These are phyloP conservation scores for Pyrrhoderma noxium DNA, from an alignment of 1,284 basidiomycete genomes.

Conservation along the genomic window DNA sequence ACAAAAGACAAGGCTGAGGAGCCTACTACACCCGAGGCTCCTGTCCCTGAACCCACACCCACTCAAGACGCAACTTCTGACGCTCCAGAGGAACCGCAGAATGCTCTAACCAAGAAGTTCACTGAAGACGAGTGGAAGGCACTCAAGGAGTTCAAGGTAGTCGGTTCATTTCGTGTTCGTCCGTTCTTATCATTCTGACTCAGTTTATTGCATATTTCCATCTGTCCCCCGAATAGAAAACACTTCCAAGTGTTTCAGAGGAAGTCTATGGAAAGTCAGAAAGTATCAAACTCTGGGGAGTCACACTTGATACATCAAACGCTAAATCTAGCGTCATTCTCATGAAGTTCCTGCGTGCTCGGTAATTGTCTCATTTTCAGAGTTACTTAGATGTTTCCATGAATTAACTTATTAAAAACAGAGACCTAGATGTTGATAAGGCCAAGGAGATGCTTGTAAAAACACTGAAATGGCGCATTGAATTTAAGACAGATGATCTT, in stretches of 20 bases:
- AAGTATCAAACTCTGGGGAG: conserved; percentile 61
- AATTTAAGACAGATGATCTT: conserved; percentile 55
- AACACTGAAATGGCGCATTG: conserved; percentile 67
- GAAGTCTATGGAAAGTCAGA: conserved; percentile 30
- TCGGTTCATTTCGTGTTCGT: conserved; percentile 32
- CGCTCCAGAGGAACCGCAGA: conserved; percentile 48
- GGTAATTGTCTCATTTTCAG: conserved; percentile 36
- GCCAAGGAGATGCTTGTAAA: conserved; percentile 58
- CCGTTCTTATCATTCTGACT: not conserved
- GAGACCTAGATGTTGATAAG: conserved; percentile 46
- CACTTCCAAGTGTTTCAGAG: conserved; percentile 12
- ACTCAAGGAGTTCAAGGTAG: conserved; percentile 59
- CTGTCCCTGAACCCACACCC: conserved; percentile 20
- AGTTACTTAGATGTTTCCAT: no score
- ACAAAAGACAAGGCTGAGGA: conserved; percentile 9
- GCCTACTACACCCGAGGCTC: conserved; percentile 10
- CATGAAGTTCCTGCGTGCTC: conserved; percentile 72
- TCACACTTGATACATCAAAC: conserved; percentile 50
- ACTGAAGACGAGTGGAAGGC: conserved; percentile 62
- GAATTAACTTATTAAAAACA: conserved; percentile 27
- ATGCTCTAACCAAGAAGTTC: conserved; percentile 58
- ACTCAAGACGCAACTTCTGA: conserved; percentile 5
- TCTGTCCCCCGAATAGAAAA: not conserved
- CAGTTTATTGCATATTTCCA: not conserved
- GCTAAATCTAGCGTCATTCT: conserved; percentile 63